Percentiles rank a stretch among this genome's conserved stretches.
phyloP scores from a whole-genome alignment of 768 basidiomycete species.

The Cyathus striatus region DNA sequence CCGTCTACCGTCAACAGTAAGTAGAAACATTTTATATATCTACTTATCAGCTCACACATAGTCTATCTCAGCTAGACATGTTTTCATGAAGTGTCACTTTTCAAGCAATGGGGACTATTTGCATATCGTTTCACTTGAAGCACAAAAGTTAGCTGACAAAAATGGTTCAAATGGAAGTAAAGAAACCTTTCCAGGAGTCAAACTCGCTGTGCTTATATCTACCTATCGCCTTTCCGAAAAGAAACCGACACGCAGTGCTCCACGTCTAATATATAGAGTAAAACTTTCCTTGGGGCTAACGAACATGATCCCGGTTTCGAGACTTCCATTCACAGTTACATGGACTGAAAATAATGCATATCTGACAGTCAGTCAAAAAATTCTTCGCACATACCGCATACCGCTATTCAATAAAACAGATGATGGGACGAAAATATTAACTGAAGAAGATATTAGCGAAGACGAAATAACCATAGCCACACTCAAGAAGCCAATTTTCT shows the following conservation, averaged over 20 bases:
- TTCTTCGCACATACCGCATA: constrained; percentile 14
- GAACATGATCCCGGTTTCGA: constrained; percentile 8
- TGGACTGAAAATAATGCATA: constrained; percentile 18
- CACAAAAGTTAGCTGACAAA: constrained; percentile 5
- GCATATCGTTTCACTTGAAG: constrained; percentile 21
- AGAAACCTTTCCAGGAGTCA: neutral
- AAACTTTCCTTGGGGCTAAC: constrained; percentile 8
- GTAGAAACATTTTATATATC: constrained; percentile 1
- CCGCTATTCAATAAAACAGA: no score
- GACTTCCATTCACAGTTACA: constrained; percentile 18
- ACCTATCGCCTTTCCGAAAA: constrained; percentile 15
- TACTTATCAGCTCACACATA: neutral
- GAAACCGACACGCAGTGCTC: constrained; percentile 12
- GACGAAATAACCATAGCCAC: constrained; percentile 3
- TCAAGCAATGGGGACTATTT: constrained; percentile 17
- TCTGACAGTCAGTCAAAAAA: constrained; percentile 11
- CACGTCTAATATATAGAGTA: constrained; percentile 12
- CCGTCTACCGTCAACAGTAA: constrained; percentile 20
- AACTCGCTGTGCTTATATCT: constrained; percentile 13
- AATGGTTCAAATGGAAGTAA: neutral
- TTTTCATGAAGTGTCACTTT: constrained; percentile 20
- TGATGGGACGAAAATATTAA: no score
- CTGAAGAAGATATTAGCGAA: neutral
- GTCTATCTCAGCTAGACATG: constrained; percentile 12
- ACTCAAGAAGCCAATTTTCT: constrained; percentile 11